Percentiles rank a stretch among this genome's conserved stretches.
These are phyloP conservation scores for Ophiostoma perfectum DNA, from an alignment of 2,329 filamentous ascomycete species.

Conservation along the genomic window DNA sequence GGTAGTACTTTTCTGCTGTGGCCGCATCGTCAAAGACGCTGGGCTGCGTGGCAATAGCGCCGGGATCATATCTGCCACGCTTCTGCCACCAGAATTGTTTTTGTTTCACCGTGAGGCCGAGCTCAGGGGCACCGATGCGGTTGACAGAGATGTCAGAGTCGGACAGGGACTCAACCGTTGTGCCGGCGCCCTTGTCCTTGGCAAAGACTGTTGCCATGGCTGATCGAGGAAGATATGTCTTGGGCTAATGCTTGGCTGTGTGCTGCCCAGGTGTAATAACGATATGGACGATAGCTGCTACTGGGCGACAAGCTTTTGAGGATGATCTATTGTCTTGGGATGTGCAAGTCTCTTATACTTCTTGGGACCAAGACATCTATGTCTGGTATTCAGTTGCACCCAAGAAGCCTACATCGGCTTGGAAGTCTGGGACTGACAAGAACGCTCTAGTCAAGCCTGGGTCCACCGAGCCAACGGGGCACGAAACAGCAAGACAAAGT, in stretches of 20 bases:
- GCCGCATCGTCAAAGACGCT: background rate
- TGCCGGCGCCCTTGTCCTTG: constrained; percentile 2
- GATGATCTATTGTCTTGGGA: constrained; percentile 2
- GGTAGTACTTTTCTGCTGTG: background rate
- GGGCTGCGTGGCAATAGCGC: background rate
- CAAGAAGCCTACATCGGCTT: too few relatives aligned
- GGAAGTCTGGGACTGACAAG: too few relatives aligned
- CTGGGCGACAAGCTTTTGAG: background rate
- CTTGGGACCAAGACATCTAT: background rate
- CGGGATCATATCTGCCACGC: background rate
- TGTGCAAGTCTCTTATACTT: background rate
- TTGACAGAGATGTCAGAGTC: background rate
- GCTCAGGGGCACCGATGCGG: background rate
- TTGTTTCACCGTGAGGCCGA: background rate
- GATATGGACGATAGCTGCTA: background rate
- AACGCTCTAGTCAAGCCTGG: background rate
- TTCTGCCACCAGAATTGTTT: constrained; percentile 5
- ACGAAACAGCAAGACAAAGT: background rate
- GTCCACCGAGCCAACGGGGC: background rate
- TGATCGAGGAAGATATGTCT: background rate
- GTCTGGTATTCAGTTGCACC: background rate
- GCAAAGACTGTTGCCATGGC: background rate
- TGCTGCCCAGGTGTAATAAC: background rate
- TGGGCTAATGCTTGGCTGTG: background rate
- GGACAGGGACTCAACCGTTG: background rate